Conservation (phyloP, 2,329 filamentous ascomycete species). For the Beauveria sp. region DNA sequence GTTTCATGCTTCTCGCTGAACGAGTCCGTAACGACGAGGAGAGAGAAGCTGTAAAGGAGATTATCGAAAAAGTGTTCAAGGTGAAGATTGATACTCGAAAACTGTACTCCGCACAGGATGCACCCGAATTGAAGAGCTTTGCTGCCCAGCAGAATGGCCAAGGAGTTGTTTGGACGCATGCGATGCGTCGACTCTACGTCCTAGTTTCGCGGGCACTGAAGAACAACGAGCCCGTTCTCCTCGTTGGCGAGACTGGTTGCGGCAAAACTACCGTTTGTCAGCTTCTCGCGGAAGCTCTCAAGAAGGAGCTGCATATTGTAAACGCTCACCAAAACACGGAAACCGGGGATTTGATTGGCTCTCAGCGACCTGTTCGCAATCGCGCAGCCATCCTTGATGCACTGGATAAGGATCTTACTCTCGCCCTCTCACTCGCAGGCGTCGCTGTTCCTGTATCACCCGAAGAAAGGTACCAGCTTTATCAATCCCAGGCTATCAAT, state of each 20-base stretch:
- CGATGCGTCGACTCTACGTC: constrained; percentile 86
- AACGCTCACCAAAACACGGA: constrained; percentile 99
- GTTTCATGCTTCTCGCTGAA: constrained; percentile 93
- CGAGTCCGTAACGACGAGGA: constrained; percentile 89
- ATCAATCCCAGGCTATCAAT: constrained; percentile 39
- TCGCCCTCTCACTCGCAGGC: constrained; percentile 35
- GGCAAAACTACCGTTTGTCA: constrained; percentile 97
- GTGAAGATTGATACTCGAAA: constrained; percentile 67
- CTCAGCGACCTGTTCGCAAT: constrained; percentile 86
- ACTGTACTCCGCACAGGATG: constrained; percentile 59
- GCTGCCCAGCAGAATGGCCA: constrained; percentile 42
- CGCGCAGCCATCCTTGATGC: constrained; percentile 62
- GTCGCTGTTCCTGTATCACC: constrained; percentile 34
- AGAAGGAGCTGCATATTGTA: constrained; percentile 73
- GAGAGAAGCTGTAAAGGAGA: constrained; percentile 70
- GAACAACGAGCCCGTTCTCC: constrained; percentile 87
- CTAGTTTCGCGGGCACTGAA: constrained; percentile 79
- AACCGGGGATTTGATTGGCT: constrained; percentile 93
- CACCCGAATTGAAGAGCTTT: constrained; percentile 48
- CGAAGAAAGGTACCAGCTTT: constrained; percentile 50
- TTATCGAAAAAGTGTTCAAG: constrained; percentile 88
- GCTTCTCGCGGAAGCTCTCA: constrained; percentile 73
- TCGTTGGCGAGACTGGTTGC: constrained; percentile 95
- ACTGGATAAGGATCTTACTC: constrained; percentile 53
- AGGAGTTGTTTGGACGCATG: constrained; percentile 85